phyloP scores from a whole-genome alignment of 2,329 filamentous ascomycete genomes.

The Pyrenophora graminea region DNA sequence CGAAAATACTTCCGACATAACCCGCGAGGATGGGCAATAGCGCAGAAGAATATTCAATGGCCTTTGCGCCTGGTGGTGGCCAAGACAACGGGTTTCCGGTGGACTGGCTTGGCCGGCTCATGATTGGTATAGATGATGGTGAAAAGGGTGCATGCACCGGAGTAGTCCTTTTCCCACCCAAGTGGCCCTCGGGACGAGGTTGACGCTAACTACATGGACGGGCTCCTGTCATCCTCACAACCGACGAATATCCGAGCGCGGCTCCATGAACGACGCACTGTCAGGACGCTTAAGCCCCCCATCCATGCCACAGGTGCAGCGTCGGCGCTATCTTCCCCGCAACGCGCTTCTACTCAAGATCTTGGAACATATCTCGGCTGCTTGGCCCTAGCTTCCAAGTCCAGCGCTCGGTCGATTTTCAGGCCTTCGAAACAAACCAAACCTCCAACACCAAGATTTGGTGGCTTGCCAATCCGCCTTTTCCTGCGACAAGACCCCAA shows the following conservation, averaged over 20 bases:
- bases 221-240: conserved; percentile 6
- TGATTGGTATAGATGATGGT: conserved; percentile 16
- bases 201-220: conserved; percentile 11
- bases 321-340: conserved; percentile 10
- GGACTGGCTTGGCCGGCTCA: conserved; percentile 19
- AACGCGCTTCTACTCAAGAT: conserved; percentile 16
- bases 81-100: conserved; percentile 15
- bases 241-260: conserved; percentile 3
- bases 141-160: not conserved
- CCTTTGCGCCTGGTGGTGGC: conserved; percentile 8
- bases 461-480: conserved; percentile 31
- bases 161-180: conserved; percentile 6
- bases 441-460: conserved; percentile 24
- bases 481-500: conserved; percentile 24
- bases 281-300: conserved; percentile 10
- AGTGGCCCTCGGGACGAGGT: conserved; percentile 23
- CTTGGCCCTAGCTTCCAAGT: conserved; percentile 26
- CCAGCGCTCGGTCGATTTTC: conserved; percentile 11
- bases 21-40: conserved; percentile 13
- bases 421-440: conserved; percentile 12
- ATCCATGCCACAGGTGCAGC: conserved; percentile 9
- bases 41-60: not conserved
- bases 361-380: conserved; percentile 25
- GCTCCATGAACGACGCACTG: conserved; percentile 12
- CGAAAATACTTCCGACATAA: conserved; percentile 14